Conservation (phyloP, 495 filamentous ascomycete species). For the Penicillium waksmanii region DNA sequence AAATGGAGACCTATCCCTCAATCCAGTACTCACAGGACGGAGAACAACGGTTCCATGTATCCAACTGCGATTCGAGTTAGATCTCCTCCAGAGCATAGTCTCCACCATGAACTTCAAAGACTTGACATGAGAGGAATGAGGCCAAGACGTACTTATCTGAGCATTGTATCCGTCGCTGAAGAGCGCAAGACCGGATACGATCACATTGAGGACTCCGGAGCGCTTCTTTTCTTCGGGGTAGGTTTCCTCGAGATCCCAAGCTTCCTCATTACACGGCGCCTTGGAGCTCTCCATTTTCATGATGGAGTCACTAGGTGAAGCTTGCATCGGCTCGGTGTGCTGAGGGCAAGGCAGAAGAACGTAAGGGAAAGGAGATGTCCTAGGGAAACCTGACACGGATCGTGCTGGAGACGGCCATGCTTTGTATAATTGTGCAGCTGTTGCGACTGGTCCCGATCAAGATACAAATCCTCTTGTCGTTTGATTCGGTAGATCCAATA, state of each 20-base stretch:
- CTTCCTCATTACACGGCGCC: too few relatives aligned
- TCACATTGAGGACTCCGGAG: not conserved
- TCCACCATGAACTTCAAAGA: too few relatives aligned
- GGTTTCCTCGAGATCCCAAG: not conserved
- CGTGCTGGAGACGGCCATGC: too few relatives aligned
- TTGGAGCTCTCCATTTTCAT: not conserved
- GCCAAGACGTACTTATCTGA: not conserved
- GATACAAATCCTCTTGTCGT: too few relatives aligned
- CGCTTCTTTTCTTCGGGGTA: too few relatives aligned
- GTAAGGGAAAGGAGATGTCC: not conserved
- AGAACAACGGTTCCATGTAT: slow-evolving; percentile 46
- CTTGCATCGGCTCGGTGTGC: not conserved
- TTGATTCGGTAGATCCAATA: not conserved
- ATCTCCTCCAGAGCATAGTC: too few relatives aligned
- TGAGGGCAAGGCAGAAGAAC: too few relatives aligned
- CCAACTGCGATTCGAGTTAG: slow-evolving; percentile 26
- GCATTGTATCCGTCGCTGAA: not conserved
- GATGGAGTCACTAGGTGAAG: not conserved
- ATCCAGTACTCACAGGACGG: slow-evolving; percentile 34
- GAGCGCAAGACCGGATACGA: not conserved
- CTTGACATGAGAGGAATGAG: too few relatives aligned
- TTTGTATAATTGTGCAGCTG: too few relatives aligned
- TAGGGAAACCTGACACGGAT: not conserved
- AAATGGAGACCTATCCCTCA: too few relatives aligned
- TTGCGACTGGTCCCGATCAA: too few relatives aligned